Percentiles rank a stretch among this genome's conserved stretches.
Conservation (phyloP, 2,329 filamentous ascomycete species). For the Mycosphaerelloides madeirae region DNA sequence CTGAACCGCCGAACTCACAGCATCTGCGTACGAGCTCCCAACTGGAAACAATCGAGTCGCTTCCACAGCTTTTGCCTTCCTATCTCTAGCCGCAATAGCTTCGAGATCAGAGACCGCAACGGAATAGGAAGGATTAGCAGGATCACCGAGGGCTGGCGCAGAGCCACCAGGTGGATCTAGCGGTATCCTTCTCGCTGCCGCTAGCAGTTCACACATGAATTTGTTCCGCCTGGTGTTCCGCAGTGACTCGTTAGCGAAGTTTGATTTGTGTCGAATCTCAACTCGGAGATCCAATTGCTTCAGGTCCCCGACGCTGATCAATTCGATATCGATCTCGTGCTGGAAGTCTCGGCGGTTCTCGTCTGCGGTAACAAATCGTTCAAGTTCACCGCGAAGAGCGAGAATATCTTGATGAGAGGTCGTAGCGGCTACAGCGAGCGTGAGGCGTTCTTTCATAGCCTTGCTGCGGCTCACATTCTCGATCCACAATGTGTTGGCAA, state of each 20-base stretch:
- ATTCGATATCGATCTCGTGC: constrained; percentile 31
- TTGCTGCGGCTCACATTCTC: constrained; percentile 35
- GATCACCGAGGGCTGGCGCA: constrained; percentile 55
- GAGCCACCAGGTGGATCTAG: constrained; percentile 77
- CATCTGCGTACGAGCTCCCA: no score
- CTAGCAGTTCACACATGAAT: constrained; percentile 86
- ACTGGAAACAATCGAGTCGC: constrained; percentile 54
- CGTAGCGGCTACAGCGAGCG: constrained; percentile 49
- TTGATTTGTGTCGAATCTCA: constrained; percentile 34
- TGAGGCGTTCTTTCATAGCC: constrained; percentile 34
- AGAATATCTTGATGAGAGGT: constrained; percentile 33
- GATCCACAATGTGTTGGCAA: constrained; percentile 35
- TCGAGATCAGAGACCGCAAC: constrained; percentile 7
- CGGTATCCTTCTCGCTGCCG: constrained; percentile 77
- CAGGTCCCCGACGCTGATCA: constrained; percentile 28
- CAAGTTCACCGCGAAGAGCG: constrained; percentile 26
- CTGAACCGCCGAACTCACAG: no score
- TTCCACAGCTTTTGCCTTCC: constrained; percentile 34
- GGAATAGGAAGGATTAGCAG: constrained; percentile 66
- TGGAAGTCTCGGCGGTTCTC: constrained; percentile 36
- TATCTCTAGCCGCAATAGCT: constrained; percentile 9
- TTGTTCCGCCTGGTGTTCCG: constrained; percentile 77
- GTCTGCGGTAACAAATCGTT: constrained; percentile 27
- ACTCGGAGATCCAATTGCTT: constrained; percentile 31
- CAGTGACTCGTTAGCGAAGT: constrained; percentile 63